These are phyloP conservation scores for Lithohypha guttulata DNA, from an alignment of 2,329 filamentous ascomycete genomes.

Conservation along the genomic window DNA sequence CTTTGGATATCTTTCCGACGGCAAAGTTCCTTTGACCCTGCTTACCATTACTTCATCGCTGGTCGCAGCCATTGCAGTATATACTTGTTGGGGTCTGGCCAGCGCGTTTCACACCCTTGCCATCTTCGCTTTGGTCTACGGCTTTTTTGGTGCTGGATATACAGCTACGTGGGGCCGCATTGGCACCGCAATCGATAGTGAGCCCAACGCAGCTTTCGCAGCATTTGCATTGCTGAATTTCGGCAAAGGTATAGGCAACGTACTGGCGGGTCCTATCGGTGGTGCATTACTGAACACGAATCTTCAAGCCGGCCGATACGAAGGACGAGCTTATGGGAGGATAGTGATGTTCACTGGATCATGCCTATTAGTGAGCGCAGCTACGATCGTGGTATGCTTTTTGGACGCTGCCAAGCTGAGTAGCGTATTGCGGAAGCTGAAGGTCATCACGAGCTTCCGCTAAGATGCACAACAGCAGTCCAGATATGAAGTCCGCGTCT, in stretches of 20 bases:
- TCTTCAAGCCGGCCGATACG: slow-evolving; percentile 10
- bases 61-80: slow-evolving; percentile 32
- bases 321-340: slow-evolving; percentile 11
- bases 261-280: slow-evolving; percentile 21
- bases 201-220: slow-evolving; percentile 13
- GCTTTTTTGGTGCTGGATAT: slow-evolving; percentile 36
- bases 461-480: too few species aligned
- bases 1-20: slow-evolving; percentile 32
- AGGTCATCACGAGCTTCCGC: too few species aligned
- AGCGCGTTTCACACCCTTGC: slow-evolving; percentile 31
- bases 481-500: too few species aligned
- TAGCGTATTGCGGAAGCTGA: too few species aligned
- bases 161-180: slow-evolving; percentile 37
- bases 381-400: background rate
- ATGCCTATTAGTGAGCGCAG: slow-evolving; percentile 18
- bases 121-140: slow-evolving; percentile 35
- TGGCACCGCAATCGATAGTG: slow-evolving; percentile 11
- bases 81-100: slow-evolving; percentile 39
- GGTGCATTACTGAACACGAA: slow-evolving; percentile 11
- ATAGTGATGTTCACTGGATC: slow-evolving; percentile 19
- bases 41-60: slow-evolving; percentile 33
- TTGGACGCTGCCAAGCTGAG: too few species aligned
- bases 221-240: slow-evolving; percentile 18
- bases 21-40: slow-evolving; percentile 29
- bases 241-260: slow-evolving; percentile 21